A percentile compares a stretch with the other conserved stretches of the same genome.
phyloP scores from a whole-genome alignment of 257 asterid genomes.

The Nicotiana attenuata region DNA sequence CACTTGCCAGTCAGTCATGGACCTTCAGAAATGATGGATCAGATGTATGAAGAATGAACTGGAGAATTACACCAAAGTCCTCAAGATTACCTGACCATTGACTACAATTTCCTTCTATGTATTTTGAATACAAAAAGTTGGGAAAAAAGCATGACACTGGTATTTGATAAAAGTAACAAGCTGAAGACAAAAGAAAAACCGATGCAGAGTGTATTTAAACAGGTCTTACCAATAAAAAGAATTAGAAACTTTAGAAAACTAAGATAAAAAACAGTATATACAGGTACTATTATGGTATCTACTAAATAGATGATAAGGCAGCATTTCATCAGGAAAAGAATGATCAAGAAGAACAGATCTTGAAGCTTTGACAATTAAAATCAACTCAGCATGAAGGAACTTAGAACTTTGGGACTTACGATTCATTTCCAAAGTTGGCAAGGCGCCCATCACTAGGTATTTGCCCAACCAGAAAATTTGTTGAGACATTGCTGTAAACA shows the following conservation, averaged over 20 bases:
- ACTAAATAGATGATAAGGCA: background rate
- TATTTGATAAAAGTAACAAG: background rate
- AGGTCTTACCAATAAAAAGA: background rate
- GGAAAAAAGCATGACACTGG: background rate
- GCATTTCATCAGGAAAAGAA: background rate
- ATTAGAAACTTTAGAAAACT: background rate
- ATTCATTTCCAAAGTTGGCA: slow-evolving; percentile 55
- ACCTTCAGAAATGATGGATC: background rate
- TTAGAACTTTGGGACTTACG: slow-evolving; percentile 49
- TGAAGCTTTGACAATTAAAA: background rate
- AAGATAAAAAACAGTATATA: background rate
- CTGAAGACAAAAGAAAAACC: background rate
- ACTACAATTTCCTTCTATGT: background rate
- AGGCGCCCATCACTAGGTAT: slow-evolving; percentile 83
- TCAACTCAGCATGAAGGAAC: background rate
- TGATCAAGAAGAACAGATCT: background rate
- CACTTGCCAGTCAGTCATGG: background rate
- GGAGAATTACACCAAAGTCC: background rate
- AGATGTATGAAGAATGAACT: background rate
- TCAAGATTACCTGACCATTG: background rate
- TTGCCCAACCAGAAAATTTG: slow-evolving; percentile 81
- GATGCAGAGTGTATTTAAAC: background rate
- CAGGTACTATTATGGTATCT: background rate
- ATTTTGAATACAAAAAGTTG: background rate
- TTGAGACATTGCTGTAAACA: slow-evolving; percentile 75